phyloP scores from a whole-genome alignment of 495 filamentous ascomycete genomes.

The Xylaria telfairii region DNA sequence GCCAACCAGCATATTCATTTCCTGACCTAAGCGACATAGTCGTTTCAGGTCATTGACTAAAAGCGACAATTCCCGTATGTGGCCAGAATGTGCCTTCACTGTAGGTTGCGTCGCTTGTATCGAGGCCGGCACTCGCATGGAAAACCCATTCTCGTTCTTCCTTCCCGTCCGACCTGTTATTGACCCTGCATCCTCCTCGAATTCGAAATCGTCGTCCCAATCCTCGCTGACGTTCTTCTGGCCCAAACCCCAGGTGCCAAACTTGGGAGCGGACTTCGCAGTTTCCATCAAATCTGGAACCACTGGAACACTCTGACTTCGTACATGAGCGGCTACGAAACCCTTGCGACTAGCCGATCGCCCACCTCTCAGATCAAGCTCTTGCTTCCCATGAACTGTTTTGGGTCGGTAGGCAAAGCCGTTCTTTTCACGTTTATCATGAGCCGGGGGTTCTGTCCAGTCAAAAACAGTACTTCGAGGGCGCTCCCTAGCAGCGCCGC shows the following conservation, averaged over 20 bases:
- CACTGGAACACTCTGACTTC: conserved; percentile 95
- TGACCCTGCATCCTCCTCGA: conserved; percentile 56
- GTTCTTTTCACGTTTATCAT: conserved; percentile 59
- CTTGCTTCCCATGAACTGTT: conserved; percentile 91
- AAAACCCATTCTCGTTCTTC: conserved; percentile 54
- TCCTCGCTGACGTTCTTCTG: conserved; percentile 84
- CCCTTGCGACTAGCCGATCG: conserved; percentile 75
- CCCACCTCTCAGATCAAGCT: conserved; percentile 72
- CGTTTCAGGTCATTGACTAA: conserved; percentile 71
- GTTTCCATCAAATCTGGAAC: conserved; percentile 66
- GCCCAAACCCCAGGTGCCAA: conserved; percentile 86
- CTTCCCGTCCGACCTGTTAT: conserved; percentile 38
- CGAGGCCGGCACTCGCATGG: conserved; percentile 78
- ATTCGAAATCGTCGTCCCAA: conserved; percentile 87
- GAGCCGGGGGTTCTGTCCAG: conserved; percentile 76
- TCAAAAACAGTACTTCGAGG: conserved; percentile 76
- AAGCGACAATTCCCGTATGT: conserved; percentile 82
- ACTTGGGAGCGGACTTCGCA: conserved; percentile 72
- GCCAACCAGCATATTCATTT: conserved; percentile 69
- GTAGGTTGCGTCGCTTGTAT: conserved; percentile 86
- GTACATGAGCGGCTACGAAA: conserved; percentile 77
- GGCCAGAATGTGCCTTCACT: conserved; percentile 83
- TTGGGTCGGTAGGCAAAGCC: conserved; percentile 73
- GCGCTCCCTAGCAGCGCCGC: conserved; percentile 49
- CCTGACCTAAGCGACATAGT: conserved; percentile 75